Base-by-base conservation (phyloP, 129 eudicot species). In the Arctium lappa region DNA sequence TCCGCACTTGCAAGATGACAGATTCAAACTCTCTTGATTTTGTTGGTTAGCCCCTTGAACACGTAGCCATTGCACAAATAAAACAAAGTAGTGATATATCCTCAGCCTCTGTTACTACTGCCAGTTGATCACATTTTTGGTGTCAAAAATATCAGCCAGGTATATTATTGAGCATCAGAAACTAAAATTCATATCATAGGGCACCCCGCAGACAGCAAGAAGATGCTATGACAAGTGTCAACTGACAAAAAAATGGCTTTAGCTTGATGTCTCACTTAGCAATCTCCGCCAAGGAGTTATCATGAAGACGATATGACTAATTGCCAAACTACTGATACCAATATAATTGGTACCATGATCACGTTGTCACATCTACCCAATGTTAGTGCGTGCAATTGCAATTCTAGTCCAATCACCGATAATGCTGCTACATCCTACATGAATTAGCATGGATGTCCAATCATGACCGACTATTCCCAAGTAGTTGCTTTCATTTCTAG, bases 161-260 rank as follows among this genome's bases (percentile, higher is more conserved):
- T n/a, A 81, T 78, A 27, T 16, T 73, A 65, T 81, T 72, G 79
- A 39, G 31, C 73, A 76, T 76, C 22, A 11, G 69, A 77, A 16
- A 12, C 82, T 13, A 76, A 3, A 22, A 12, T 18, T 75, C 68
- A 46, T 82, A 16, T 44, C 85, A 75, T 70, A 18, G 31, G 33
- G 15, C 75, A 39, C 73, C 53, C 80, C 34, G 1, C 3, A 38
- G 69, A 39, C 62, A 79, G 74, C 62, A 68, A 27, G 75, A 13
- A 40, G 33, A 79, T 27, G 74, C 66, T 79, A 78, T 10, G 27
- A 22, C 27, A 22, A 22, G 27, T 22, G 81, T 27, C 62, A 11
- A 65, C 73, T 8, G 18, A 72, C 16, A 30, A 9, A 79, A 78
- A 79, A 44, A 56, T 27, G 29, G 31, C 82, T 66, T 68, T 2